Percentiles rank a stretch among this genome's conserved stretches.
Conservation (phyloP, 2,329 filamentous ascomycete species). For the Nothopassalora personata region DNA sequence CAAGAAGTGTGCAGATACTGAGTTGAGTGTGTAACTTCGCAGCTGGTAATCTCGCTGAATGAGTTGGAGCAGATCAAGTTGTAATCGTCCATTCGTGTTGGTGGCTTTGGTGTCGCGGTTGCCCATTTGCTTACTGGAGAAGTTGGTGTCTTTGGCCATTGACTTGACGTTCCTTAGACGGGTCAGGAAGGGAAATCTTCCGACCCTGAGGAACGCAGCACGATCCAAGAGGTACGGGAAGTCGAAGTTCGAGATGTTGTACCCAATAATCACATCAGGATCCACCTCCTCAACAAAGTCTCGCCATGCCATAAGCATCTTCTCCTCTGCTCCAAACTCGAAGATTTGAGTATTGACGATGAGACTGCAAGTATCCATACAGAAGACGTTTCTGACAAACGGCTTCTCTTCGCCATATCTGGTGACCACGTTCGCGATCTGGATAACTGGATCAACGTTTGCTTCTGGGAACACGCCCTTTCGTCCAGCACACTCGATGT, state of each 20-base stretch:
- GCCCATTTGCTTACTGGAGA: constrained; percentile 97
- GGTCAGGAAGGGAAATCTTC: constrained; percentile 80
- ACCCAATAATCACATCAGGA: constrained; percentile 95
- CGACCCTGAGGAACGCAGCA: constrained; percentile 75
- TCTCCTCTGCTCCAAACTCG: constrained; percentile 72
- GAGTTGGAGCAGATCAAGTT: constrained; percentile 89
- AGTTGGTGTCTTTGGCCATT: constrained; percentile 70
- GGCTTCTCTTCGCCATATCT: constrained; percentile 92
- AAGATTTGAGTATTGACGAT: constrained; percentile 94
- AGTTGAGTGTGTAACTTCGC: constrained; percentile 94
- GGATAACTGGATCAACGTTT: constrained; percentile 86
- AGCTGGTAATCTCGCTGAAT: constrained; percentile 93
- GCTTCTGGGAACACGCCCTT: constrained; percentile 97
- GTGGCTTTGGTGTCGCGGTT: constrained; percentile 91
- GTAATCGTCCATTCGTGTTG: constrained; percentile 88
- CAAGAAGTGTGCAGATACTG: constrained; percentile 88
- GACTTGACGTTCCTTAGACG: constrained; percentile 68
- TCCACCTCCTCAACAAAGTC: constrained; percentile 86
- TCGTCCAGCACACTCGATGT: constrained; percentile 96
- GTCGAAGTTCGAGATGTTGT: constrained; percentile 98
- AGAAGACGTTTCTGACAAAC: constrained; percentile 95
- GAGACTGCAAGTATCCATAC: constrained; percentile 80
- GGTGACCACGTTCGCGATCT: constrained; percentile 95
- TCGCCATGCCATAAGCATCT: constrained; percentile 90
- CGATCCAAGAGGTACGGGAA: constrained; percentile 92